Conservation (phyloP, 1,284 basidiomycete genomes). For the Agaricales sp. region DNA sequence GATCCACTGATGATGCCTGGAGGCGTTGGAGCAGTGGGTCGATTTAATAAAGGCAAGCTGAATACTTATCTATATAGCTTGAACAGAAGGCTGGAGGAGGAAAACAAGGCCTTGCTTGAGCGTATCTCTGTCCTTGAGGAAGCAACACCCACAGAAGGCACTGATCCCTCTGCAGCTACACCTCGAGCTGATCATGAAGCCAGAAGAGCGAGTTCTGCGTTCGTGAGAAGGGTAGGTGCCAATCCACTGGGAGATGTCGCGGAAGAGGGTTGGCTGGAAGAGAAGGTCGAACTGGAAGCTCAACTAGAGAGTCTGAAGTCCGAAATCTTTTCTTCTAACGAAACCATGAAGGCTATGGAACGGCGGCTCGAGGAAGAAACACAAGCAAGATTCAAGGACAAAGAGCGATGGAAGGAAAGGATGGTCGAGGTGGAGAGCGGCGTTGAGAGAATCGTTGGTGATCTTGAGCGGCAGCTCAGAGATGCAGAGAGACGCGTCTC, state of each 20-base stretch:
- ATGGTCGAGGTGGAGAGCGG: conserved; percentile 62
- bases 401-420: conserved; percentile 53
- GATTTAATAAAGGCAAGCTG: conserved; percentile 75
- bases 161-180: conserved; percentile 9
- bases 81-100: conserved; percentile 70
- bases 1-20: conserved; percentile 68
- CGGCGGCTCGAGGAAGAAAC: conserved; percentile 39
- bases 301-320: conserved; percentile 39
- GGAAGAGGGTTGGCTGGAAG: conserved; percentile 58
- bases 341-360: conserved; percentile 28
- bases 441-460: conserved; percentile 53
- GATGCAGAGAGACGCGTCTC: conserved; percentile 8
- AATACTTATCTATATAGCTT: conserved; percentile 76
- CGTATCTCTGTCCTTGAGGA: conserved; percentile 39
- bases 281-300: conserved; percentile 45
- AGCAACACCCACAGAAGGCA: conserved; percentile 24
- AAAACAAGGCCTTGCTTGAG: conserved; percentile 57
- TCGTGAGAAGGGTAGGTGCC: conserved; percentile 31
- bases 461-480: conserved; percentile 45
- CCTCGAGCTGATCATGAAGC: conserved; percentile 18
- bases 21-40: conserved; percentile 40
- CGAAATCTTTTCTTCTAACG: conserved; percentile 28
- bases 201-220: conserved; percentile 15
- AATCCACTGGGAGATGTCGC: conserved; percentile 44
- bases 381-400: conserved; percentile 46